Percentiles rank a stretch among this genome's conserved stretches.
phyloP scores from a whole-genome alignment of 2,329 filamentous ascomycete species.

The Calonectria hawksworthii region DNA sequence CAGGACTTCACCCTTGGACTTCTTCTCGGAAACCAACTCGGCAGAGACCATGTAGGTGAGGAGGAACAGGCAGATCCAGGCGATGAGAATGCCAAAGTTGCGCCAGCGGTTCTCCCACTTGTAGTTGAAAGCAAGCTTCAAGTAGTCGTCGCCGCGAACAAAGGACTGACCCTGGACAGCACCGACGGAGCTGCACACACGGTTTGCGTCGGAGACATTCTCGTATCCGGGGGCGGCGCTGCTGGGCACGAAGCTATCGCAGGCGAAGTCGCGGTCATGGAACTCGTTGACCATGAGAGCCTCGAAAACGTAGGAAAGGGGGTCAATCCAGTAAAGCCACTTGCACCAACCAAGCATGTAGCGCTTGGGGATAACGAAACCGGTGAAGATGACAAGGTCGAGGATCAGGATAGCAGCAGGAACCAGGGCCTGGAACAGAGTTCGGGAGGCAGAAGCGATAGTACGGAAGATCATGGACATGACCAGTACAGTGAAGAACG shows the following conservation, averaged over 20 bases:
- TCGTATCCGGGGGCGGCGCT: conserved; percentile 44
- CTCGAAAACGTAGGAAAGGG: conserved; percentile 86
- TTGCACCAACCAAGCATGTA: conserved; percentile 86
- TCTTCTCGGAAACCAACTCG: conserved; percentile 75
- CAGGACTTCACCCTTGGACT: conserved; percentile 83
- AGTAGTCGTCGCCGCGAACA: conserved; percentile 63
- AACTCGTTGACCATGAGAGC: conserved; percentile 89
- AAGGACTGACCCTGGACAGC: conserved; percentile 57
- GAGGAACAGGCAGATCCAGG: conserved; percentile 74
- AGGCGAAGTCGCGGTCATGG: conserved; percentile 70
- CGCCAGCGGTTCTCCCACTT: conserved; percentile 73
- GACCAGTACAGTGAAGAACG: conserved; percentile 78
- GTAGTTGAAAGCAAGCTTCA: conserved; percentile 65
- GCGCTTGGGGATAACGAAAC: conserved; percentile 74
- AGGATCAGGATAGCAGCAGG: conserved; percentile 47
- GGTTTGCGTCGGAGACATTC: conserved; percentile 42
- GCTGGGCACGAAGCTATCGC: conserved; percentile 61
- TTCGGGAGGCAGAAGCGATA: conserved; percentile 46
- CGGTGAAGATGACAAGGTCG: conserved; percentile 75
- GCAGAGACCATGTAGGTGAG: conserved; percentile 73
- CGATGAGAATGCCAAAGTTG: conserved; percentile 79
- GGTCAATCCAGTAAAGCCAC: conserved; percentile 88
- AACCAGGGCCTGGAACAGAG: conserved; percentile 47
- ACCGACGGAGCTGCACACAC: conserved; percentile 63
- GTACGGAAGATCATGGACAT: conserved; percentile 75